Base-by-base conservation (phyloP, 345 rosid species). In the Microthlaspi erraticum region DNA sequence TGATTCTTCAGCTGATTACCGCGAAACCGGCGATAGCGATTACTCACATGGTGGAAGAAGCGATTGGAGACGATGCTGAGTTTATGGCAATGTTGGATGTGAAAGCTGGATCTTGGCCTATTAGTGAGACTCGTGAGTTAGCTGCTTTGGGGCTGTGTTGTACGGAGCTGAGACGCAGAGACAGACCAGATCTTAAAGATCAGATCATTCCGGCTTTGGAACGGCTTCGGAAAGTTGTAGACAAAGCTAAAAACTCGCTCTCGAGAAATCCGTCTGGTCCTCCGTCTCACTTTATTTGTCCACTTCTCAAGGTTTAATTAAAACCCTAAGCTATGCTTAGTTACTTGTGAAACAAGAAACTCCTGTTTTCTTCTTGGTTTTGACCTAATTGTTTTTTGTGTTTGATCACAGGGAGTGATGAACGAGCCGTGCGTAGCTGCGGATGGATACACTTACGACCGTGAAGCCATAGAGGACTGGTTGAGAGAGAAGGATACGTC, bases 351-450 rank as follows among this genome's bases (percentile, higher is more conserved):
- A 5, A 53, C 70, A 75, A 61, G 70, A 9, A 29, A 53, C 11
- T 9, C 11, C 14, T 9, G 9, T 5, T 7, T 26, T 37, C 19
- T 3, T 48, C 10, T 8, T 1, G 5, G 8, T 29, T 36, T 14
- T 37, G 9, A 60, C 53, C 17, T 42, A 7, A 2, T 12, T 8
- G 33, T n/a, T 26, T 41, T 1, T 31, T 6, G 4, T 16, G 3
- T 38, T n/a, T 70, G 71, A 0, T 4, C 18, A n/a, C 85, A 93
- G 98, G 96, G 83, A 13, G 81, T 90, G 7, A 93, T 88, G 97
- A 71, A 83, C 1, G 93, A 88, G 9, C 97, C 98, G 1, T 86
- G 87, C 70, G 97, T 93, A 19, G 97, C 98, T 18, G 85, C 96
- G 7, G 97, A 93, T 72, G 98, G 98, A 5, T 90, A 84, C 79